phyloP scores from a whole-genome alignment of 371 early-diverging fungal genomes.

The Blakeslea trispora region DNA sequence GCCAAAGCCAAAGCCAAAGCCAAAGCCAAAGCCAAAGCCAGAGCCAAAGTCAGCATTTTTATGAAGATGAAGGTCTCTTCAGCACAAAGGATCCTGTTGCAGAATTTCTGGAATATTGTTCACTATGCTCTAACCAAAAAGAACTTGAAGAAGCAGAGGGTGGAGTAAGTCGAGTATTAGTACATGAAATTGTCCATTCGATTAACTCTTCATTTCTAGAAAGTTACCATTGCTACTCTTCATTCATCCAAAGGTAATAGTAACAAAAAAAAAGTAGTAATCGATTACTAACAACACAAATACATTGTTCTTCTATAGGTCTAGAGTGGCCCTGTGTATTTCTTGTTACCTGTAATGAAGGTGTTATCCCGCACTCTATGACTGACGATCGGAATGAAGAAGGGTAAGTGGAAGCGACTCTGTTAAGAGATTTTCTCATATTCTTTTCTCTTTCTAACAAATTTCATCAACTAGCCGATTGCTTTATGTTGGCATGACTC shows the following conservation, averaged over 20 bases:
- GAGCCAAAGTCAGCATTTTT: neutral
- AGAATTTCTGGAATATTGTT: conserved; percentile 37
- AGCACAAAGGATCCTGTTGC: conserved; percentile 19
- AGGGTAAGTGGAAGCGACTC: conserved; percentile 14
- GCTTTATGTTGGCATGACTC: conserved; percentile 57
- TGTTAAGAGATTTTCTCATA: too few relatives aligned
- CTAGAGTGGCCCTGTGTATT: conserved; percentile 71
- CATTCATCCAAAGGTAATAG: conserved; percentile 57
- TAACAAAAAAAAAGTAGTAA: neutral
- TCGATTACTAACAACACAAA: neutral
- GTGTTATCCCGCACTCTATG: conserved; percentile 46
- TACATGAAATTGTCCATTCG: conserved; percentile 5
- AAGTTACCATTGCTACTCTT: conserved; percentile 59
- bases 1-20: too few relatives aligned
- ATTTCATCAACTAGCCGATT: conserved; percentile 31
- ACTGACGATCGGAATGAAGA: conserved; percentile 39
- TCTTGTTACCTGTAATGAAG: conserved; percentile 52
- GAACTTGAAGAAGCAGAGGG: conserved; percentile 34
- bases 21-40: too few relatives aligned
- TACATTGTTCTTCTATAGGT: conserved; percentile 26
- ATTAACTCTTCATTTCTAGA: conserved; percentile 26
- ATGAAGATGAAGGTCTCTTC: neutral
- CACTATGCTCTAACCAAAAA: conserved; percentile 25
- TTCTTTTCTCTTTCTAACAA: conserved; percentile 21
- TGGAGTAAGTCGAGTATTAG: conserved; percentile 13